These are phyloP conservation scores for Lathyrus sativus DNA, from an alignment of 306 rosid species.

Conservation along the genomic window DNA sequence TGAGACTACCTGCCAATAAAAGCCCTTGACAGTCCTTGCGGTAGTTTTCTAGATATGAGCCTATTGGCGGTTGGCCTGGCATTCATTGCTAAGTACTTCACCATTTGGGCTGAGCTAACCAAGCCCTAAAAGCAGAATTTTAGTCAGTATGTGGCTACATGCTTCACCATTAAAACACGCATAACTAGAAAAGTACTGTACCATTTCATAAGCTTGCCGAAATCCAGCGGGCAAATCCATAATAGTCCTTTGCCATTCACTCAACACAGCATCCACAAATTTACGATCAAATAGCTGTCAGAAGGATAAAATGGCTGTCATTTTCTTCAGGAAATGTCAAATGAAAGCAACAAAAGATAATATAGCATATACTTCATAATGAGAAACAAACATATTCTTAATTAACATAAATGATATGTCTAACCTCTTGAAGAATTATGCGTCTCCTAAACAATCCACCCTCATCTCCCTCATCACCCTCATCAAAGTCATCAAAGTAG, in stretches of 20 bases:
- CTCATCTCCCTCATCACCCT: constrained; percentile 96
- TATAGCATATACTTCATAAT: neutral
- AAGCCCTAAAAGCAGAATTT: constrained; percentile 64
- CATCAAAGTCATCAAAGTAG: constrained; percentile 95
- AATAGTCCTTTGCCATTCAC: constrained; percentile 93
- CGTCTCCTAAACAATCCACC: constrained; percentile 93
- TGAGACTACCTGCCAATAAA: constrained; percentile 90
- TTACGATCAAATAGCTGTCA: constrained; percentile 89
- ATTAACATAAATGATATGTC: constrained; percentile 34
- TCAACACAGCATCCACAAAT: constrained; percentile 90
- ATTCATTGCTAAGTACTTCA: constrained; percentile 73
- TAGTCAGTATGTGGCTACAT: constrained; percentile 42
- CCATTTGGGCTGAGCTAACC: constrained; percentile 99
- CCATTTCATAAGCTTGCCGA: constrained; percentile 99
- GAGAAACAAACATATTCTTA: neutral
- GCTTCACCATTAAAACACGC: constrained; percentile 33
- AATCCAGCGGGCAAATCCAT: constrained; percentile 98
- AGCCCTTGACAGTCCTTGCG: constrained; percentile 84
- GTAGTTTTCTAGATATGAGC: constrained; percentile 72
- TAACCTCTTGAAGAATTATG: constrained; percentile 86
- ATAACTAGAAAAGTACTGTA: constrained; percentile 37
- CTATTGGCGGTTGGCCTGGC: constrained; percentile 91
- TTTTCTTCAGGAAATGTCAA: constrained; percentile 28
- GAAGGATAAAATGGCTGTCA: constrained; percentile 38
- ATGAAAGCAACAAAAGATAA: constrained; percentile 27